Evolutionary conservation across 768 basidiomycete genomes (phyloP).

Genomic region (Leccinum rimulosum): DNA sequence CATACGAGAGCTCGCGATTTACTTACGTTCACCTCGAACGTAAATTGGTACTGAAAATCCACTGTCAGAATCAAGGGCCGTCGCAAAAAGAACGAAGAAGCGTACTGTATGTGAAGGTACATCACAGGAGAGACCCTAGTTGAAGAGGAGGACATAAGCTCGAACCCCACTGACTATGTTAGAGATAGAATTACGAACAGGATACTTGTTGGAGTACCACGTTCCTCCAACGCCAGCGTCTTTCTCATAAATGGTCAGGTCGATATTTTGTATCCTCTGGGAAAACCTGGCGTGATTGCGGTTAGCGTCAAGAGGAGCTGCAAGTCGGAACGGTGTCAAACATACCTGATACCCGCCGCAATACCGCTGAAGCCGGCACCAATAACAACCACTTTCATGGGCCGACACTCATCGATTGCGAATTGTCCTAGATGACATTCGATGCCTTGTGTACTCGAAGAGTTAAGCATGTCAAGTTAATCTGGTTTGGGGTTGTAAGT

Average conservation of each 20-base stretch:
- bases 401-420: background rate
- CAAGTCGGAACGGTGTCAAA: background rate
- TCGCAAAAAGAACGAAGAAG: conserved; percentile 2
- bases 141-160: background rate
- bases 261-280: conserved; percentile 38
- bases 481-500: background rate
- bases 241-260: conserved; percentile 59
- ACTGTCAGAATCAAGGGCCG: background rate
- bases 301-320: background rate
- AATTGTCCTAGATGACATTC: background rate
- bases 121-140: conserved; percentile 57
- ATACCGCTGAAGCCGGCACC: background rate
- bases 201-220: conserved; percentile 58
- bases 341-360: background rate
- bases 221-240: conserved; percentile 59
- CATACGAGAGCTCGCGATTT: background rate
- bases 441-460: background rate
- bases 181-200: conserved; percentile 31
- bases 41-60: conserved; percentile 49
- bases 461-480: background rate
- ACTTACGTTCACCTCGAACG: conserved; percentile 51
- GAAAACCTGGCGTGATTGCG: background rate
- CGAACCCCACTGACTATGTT: background rate
- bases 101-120: conserved; percentile 55
- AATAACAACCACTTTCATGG: background rate